phyloP scores from a whole-genome alignment of 331 rosid genomes.

The Erythrophleum ivorense region DNA sequence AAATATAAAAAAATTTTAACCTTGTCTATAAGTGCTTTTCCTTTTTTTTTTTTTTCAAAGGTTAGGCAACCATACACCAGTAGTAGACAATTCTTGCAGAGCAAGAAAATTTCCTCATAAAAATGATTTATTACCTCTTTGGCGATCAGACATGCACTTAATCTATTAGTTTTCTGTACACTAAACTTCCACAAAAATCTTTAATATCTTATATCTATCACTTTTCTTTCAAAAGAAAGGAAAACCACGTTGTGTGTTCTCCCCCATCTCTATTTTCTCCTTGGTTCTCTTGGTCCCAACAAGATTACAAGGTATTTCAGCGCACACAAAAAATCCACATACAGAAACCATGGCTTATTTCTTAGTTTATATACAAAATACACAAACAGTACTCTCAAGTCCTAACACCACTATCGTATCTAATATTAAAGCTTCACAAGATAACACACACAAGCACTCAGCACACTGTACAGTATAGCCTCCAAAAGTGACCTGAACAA shows the following conservation, averaged over 20 bases:
- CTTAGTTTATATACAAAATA: constrained; percentile 23
- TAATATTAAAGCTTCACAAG: not conserved
- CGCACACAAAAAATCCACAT: not conserved
- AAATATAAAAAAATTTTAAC: too few relatives aligned
- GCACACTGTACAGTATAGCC: constrained; percentile 48
- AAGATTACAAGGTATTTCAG: not conserved
- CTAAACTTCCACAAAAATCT: too few relatives aligned
- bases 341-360: not conserved
- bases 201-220: not conserved
- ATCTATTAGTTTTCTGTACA: too few relatives aligned
- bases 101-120: too few relatives aligned
- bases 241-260: not conserved
- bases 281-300: too few relatives aligned
- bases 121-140: too few relatives aligned
- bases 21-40: too few relatives aligned
- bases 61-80: too few relatives aligned
- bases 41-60: too few relatives aligned
- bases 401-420: not conserved
- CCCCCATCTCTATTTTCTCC: too few relatives aligned
- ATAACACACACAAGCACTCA: constrained; percentile 33
- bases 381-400: constrained; percentile 11
- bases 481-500: constrained; percentile 29
- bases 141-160: too few relatives aligned
- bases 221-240: not conserved
- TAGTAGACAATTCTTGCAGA: too few relatives aligned